Conservation (phyloP, 768 basidiomycete genomes). For the Sarcodon sp. region DNA sequence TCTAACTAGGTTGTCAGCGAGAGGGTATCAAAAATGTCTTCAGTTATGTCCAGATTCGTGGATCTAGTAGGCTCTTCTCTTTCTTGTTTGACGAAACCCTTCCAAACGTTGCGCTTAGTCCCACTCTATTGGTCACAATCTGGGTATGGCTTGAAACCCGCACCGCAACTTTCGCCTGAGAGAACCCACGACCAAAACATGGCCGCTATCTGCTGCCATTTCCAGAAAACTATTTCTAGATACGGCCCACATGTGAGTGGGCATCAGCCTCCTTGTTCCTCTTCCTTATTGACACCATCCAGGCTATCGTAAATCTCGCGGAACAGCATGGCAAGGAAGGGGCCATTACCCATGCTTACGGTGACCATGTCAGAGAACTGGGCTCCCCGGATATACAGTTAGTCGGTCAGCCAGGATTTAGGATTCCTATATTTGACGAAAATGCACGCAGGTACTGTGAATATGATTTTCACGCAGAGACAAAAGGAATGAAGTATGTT, state of each 20-base stretch:
- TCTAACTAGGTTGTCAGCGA: constrained; percentile 29
- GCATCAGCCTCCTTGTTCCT: background rate
- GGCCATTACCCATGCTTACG: constrained; percentile 64
- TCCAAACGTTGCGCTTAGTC: constrained; percentile 30
- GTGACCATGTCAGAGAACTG: constrained; percentile 49
- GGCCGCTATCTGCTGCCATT: constrained; percentile 62
- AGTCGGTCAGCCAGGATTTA: constrained; percentile 9
- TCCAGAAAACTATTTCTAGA: constrained; percentile 43
- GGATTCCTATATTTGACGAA: background rate
- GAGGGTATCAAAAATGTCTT: constrained; percentile 70
- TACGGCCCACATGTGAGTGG: constrained; percentile 74
- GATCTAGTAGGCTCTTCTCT: constrained; percentile 53
- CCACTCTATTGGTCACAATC: constrained; percentile 90
- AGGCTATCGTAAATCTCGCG: constrained; percentile 78
- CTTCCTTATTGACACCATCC: constrained; percentile 4
- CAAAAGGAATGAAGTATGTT: constrained; percentile 84
- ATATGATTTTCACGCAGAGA: constrained; percentile 92
- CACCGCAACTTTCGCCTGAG: constrained; percentile 65
- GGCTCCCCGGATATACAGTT: constrained; percentile 44
- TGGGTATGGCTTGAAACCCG: constrained; percentile 79
- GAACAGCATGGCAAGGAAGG: constrained; percentile 88
- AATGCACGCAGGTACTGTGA: constrained; percentile 43
- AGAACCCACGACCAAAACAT: constrained; percentile 61
- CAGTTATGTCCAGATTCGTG: constrained; percentile 83
- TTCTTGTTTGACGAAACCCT: background rate